Evolutionary conservation across 306 rosid genomes (phyloP).

Genomic region (Vachellia collinsii): DNA sequence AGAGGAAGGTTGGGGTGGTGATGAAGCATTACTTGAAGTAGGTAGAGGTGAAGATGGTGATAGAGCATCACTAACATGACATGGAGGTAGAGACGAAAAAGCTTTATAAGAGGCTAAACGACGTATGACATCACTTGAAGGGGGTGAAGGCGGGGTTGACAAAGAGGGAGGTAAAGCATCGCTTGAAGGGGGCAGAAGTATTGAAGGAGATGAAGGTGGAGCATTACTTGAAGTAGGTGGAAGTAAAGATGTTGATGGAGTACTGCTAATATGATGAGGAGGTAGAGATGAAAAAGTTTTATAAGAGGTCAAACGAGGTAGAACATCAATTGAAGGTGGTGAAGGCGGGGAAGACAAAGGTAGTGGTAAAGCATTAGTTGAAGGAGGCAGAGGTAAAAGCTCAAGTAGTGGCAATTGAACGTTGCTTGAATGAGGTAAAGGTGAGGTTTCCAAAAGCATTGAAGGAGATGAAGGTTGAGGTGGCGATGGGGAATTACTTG

Average conservation of each 20-base stretch:
- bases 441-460: slow-evolving; percentile 19
- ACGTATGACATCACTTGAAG: neutral
- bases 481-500: neutral
- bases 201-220: neutral
- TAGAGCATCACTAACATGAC: neutral
- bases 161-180: neutral
- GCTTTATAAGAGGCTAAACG: neutral
- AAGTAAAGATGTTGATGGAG: slow-evolving; percentile 21
- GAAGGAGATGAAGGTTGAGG: neutral
- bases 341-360: neutral
- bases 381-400: slow-evolving; percentile 31
- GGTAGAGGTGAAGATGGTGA: slow-evolving; percentile 34
- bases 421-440: neutral
- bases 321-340: neutral
- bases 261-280: neutral
- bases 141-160: neutral
- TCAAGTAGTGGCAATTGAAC: neutral
- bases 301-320: neutral
- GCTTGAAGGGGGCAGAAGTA: neutral
- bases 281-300: neutral
- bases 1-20: slow-evolving; percentile 32
- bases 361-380: neutral
- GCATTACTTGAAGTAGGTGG: neutral
- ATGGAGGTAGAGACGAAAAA: neutral
- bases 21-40: neutral